These are phyloP conservation scores for Puccinia triticina DNA, from an alignment of 1,284 basidiomycete species.

Conservation along the genomic window DNA sequence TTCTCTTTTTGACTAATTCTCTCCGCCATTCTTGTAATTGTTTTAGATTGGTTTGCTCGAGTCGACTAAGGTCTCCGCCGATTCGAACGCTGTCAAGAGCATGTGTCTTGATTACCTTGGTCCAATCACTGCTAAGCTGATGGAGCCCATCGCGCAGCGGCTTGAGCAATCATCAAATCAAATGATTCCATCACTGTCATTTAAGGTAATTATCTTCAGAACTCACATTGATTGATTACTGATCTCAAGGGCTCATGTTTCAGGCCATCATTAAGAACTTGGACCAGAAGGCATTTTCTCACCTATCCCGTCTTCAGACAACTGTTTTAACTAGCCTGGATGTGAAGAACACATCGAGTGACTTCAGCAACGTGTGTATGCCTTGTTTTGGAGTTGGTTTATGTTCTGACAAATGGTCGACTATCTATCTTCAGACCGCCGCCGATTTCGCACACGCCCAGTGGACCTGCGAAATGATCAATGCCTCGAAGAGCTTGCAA, in stretches of 20 bases:
- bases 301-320: conserved; percentile 35
- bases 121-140: conserved; percentile 36
- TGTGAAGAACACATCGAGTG: conserved; percentile 1
- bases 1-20: background rate
- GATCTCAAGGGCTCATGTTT: background rate
- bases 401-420: background rate
- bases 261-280: conserved; percentile 30
- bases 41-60: conserved; percentile 44
- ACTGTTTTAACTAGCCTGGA: conserved; percentile 21
- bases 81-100: conserved; percentile 45
- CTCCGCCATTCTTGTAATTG: background rate
- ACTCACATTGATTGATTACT: background rate
- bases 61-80: conserved; percentile 22
- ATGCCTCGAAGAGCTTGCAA: conserved; percentile 24
- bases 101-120: conserved; percentile 50
- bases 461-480: conserved; percentile 45
- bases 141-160: conserved; percentile 10
- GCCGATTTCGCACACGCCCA: conserved; percentile 43
- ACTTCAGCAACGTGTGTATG: conserved; percentile 21
- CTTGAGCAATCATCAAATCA: background rate
- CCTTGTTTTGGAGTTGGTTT: background rate
- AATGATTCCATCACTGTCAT: conserved; percentile 1
- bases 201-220: conserved; percentile 21
- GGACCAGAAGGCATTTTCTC: conserved; percentile 15
- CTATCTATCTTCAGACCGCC: conserved; percentile 27